Evolutionary conservation across 345 rosid species (phyloP).

Genomic region (Aquilaria sinensis): DNA sequence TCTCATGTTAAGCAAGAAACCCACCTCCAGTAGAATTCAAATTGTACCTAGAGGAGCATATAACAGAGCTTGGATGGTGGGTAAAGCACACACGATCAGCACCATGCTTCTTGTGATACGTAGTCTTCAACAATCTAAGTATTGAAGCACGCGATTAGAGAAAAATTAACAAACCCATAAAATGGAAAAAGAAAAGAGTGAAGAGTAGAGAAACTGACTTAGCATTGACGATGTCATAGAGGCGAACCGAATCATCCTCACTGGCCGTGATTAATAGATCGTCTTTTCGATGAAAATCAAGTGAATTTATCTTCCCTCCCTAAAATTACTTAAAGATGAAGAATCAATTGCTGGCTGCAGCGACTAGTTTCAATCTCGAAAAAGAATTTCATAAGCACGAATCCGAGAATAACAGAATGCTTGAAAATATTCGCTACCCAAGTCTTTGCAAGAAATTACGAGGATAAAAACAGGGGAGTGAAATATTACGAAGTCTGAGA

Average conservation of each 20-base stretch:
- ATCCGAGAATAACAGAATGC: neutral
- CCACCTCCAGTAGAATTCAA: slow-evolving; percentile 76
- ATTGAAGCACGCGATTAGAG: neutral
- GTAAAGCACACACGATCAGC: slow-evolving; percentile 93
- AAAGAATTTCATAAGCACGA: too few relatives aligned
- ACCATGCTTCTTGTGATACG: slow-evolving; percentile 89
- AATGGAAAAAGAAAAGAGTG: neutral
- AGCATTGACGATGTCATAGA: slow-evolving; percentile 84
- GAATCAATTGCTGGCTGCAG: too few relatives aligned
- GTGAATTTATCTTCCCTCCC: slow-evolving; percentile 83
- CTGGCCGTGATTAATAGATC: slow-evolving; percentile 87
- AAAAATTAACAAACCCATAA: neutral
- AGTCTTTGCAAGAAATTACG: slow-evolving; percentile 1
- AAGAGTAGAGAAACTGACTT: slow-evolving; percentile 42
- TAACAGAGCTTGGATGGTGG: slow-evolving; percentile 90
- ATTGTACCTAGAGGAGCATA: slow-evolving; percentile 81
- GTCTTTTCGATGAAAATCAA: slow-evolving; percentile 91
- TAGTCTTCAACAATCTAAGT: slow-evolving; percentile 85
- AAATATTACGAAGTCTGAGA: slow-evolving; percentile 81
- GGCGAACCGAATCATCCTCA: slow-evolving; percentile 93
- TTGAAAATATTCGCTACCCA: neutral
- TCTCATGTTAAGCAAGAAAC: slow-evolving; percentile 9
- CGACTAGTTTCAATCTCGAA: too few relatives aligned
- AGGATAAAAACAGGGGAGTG: neutral
- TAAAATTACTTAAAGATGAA: slow-evolving; percentile 13